Base-by-base conservation (phyloP, 2,329 filamentous ascomycete genomes). In the Diaporthe citrichinensis region DNA sequence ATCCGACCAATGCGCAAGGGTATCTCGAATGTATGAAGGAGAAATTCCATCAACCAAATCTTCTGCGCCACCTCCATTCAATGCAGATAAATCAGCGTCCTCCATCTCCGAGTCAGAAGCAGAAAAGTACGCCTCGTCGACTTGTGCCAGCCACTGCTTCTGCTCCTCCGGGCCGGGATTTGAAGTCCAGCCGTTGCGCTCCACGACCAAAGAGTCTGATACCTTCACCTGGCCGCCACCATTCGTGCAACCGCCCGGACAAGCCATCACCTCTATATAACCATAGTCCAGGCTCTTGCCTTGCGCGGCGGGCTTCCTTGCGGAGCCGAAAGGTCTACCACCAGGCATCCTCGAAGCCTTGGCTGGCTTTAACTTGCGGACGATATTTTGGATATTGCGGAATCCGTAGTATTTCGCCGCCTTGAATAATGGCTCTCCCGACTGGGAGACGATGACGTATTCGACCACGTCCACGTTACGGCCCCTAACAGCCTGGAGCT, bases 261-360 rank as follows among this genome's bases (percentile, higher is more conserved):
- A 99, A 20, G 97, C 97, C 97, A 99, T 99, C 75, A 99, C 97
- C 85, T 99, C 97, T 39, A 98, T 94, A 84, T 98, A 98, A n/a
- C 94, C 90, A 83, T 96, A 96, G 49, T 98, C 95, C 9, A 90
- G 84, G 7, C 85, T 84, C 25, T 84, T 82, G 25, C 86, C 80
- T 79, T 90, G 90, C 9, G 86, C 90, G 23, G 83, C 86, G 8
- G 87, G 87, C 77, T 87, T 89, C 75, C 89, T 89, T 58, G 86
- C 89, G 72, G 87, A 89, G 1, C 88, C 90, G 61, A 90, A 88
- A 0, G 90, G 88, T 77, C 88, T 93, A 2, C 92, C 94, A 1
- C 95, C 95, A 1, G 95, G 95, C 87, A 98, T 93, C 74, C 94
- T 91, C 58, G 94, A 96, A 8, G 90, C 88, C 74, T 91, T 92